Evolutionary conservation across 805 yeast species (phyloP), one percentile per base, ranked within the genome.

Genomic region (Jamesozyma piceae): DNA sequence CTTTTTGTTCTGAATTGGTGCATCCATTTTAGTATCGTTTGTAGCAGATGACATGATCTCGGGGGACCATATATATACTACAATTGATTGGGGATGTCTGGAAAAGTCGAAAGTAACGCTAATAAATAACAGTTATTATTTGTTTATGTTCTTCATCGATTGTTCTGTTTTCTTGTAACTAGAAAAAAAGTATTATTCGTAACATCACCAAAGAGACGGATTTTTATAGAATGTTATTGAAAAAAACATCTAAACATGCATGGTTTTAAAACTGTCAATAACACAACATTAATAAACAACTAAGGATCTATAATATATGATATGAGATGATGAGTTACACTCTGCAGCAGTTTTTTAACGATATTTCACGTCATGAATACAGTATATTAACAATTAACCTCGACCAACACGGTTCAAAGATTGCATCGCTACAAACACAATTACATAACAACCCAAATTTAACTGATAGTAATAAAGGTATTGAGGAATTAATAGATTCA

Each of bases 351-450:
- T 51, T 59, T 27, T 56, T 54, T 19, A 39, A 40, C 5, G 56
- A 54, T 14, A 27, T 60, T 15, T 24, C 44, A 1, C 34, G 17
- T 41, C 54, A 54, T 3, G 30, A 50, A 13, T 43, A 48, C 50
- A 22, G 48, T 41, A 47, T 58, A 32, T 51, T 69, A 30, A 41
- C 49, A 5, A 35, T 66, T 5, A 59, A 67, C 46, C 29, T 66
- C 21, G 38, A 46, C 13, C 20, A n/a, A 3, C 56, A 62, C 41
- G 65, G 68, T 2, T 53, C 47, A 17, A 50, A 47, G 27, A 47
- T 71, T 2, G 61, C 71, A 3, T 49, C 59, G 9, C 49, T 72
- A 13, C 75, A 69, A 50, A 55, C 61, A 20, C 52, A 50, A 35
- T 43, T 48, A 44, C 10, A 39, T 4, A 30, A 26, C 10, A 24